Base-by-base conservation (phyloP, 2,329 filamentous ascomycete genomes). In the Aureobasidium sp. region DNA sequence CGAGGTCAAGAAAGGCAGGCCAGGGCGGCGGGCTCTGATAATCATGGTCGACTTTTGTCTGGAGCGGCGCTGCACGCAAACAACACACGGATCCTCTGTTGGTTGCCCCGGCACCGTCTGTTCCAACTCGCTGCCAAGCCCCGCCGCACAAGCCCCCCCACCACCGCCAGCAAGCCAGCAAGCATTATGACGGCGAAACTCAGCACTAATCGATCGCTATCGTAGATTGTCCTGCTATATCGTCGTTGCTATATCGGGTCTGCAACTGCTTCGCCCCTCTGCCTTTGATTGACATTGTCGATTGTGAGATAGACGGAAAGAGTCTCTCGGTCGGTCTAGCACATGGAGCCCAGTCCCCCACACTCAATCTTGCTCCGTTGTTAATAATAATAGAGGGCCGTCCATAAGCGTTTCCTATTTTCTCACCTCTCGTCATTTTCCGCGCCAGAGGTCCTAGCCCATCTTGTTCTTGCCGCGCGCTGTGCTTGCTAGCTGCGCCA, bases 401-500 rank as follows among this genome's bases (percentile, higher is more conserved):
- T 29, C 37, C 17, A 43, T 20, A 29, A 32, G 37, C 52, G 20
- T 46, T 13, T n/a, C 24, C 27, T 17, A n/a, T 55, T 43, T 32
- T 39, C 36, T 27, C 13, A 36, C 36, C 36, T 43, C 26, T 27
- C 37, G 24, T 44, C 52, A 43, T 55, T 44, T 43, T 36, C n/a
- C 34, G 34, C 37, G 26, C 39, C 27, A 43, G 39, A 43, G 20
- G 20, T 37, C 34, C 34, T 37, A 46, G n/a, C 53, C 24, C 20
- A 46, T 34, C 39, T 34, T 36, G n/a, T 57, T 48, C 39, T 46
- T 57, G 53, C 53, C 55, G 41, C 43, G 55, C 55, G 55, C 55
- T 59, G 48, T 59, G 55, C 55, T 48, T 34, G 55, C 55, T 48
- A 59, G 55, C 55, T 48, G 55, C 55, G 20, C 41, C 43, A 59